These are phyloP conservation scores for Persicaria maculosa DNA, from an alignment of 148 eudicot species.

Conservation along the genomic window DNA sequence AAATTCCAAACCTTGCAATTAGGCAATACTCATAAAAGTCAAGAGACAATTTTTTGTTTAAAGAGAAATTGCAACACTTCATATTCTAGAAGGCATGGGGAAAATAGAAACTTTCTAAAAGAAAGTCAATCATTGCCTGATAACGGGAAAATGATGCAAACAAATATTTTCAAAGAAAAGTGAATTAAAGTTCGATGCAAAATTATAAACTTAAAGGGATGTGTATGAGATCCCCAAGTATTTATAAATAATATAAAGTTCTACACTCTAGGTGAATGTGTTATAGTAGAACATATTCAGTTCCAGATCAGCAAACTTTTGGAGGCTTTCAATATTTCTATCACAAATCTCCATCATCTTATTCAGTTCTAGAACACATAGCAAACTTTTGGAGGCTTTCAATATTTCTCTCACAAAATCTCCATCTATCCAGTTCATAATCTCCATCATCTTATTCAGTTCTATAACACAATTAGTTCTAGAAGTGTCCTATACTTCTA, in stretches of 20 bases:
- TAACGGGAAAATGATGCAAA: background rate
- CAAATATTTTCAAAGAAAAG: background rate
- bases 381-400: background rate
- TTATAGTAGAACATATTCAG: too few species aligned
- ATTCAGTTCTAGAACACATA: background rate
- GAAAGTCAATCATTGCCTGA: background rate
- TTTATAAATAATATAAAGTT: background rate
- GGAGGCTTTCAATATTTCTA: background rate
- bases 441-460: too few species aligned
- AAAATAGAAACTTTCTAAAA: background rate
- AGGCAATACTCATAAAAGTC: background rate
- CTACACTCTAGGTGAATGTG: background rate
- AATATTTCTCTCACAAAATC: too few species aligned
- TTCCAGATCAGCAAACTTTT: too few species aligned
- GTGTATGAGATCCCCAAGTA: conserved; percentile 4
- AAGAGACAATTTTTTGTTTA: background rate
- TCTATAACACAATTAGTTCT: too few species aligned
- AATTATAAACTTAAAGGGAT: background rate
- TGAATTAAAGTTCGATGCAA: background rate
- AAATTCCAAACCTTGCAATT: background rate
- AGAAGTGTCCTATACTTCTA: too few species aligned
- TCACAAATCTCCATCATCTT: background rate
- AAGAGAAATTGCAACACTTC: background rate
- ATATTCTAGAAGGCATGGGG: too few species aligned
- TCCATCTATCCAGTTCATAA: too few species aligned